Evolutionary conservation across 2,329 filamentous ascomycete species (phyloP), one percentile per base, ranked within the genome.

Genomic region (Diaporthe sp.): DNA sequence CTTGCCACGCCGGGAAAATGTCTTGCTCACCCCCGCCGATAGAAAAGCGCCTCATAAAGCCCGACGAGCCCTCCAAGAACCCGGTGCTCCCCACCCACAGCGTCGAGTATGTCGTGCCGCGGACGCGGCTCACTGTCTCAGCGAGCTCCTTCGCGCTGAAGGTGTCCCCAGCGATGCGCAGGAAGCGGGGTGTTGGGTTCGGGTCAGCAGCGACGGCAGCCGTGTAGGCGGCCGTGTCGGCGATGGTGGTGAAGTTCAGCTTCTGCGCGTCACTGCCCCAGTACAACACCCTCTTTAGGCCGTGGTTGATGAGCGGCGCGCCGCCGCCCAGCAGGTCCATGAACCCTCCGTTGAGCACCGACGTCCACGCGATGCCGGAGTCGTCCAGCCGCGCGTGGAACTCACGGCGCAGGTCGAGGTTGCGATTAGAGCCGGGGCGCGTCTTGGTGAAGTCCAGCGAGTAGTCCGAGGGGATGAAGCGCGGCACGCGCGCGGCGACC

Each of bases 401-500:
- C 46, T 77, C 71, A 8, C 77, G 75, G 31, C 76, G 77, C 22
- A 78, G 55, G 65, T 78, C 77, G n/a, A 78, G 72, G 70, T 78
- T 78, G 25, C 77, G 77, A 46, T 78, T 78, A 2, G 77, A 73
- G 22, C 77, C 77, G 22, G 75, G 75, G 34, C 28, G 13, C n/a
- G 76, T 78, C 75, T 77, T 77, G 37, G 77, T 78, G 72, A 78
- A 78, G 65, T 78, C 77, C 39, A 78, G 76, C 13, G 77, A 65
- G 53, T 89, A 93, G 73, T 93, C 91, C 3, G 89, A 89, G 1
- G 91, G 90, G 39, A 93, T 83, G 83, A 92, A 91, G n/a, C 90
- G 87, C 78, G 89, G 86, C 9, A 93, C 90, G 10, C 90, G 89
- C 0, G 90, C 90, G 9, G 87, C 87, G 60, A 90, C 85, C 19